Percentiles rank a stretch among this genome's conserved stretches.
phyloP scores from a whole-genome alignment of 2,329 filamentous ascomycete genomes.

The Cercospora beticola region DNA sequence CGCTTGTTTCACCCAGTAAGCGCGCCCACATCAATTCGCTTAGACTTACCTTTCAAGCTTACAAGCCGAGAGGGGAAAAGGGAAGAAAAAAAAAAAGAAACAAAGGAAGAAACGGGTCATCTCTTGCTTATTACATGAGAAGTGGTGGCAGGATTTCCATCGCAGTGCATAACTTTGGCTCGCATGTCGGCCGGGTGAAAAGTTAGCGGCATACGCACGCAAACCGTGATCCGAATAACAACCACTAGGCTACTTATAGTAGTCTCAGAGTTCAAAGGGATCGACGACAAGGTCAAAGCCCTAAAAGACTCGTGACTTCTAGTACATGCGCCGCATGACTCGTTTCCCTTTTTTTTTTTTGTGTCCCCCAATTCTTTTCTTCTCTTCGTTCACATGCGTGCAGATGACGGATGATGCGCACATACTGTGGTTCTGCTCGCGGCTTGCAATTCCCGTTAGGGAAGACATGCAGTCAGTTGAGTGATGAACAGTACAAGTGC shows the following conservation, averaged over 20 bases:
- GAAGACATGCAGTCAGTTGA: neutral
- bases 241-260: neutral
- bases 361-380: neutral
- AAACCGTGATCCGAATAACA: neutral
- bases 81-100: neutral
- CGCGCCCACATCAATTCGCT: neutral
- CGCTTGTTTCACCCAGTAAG: constrained; percentile 1
- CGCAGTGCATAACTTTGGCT: neutral
- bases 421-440: neutral
- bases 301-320: neutral
- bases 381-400: neutral
- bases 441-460: neutral
- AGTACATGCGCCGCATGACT: neutral
- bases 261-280: neutral
- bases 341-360: neutral
- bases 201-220: neutral
- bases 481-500: neutral
- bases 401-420: neutral
- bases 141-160: neutral
- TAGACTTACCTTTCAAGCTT: neutral
- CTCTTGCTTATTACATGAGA: neutral
- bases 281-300: neutral
- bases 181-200: neutral
- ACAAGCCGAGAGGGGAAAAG: neutral
- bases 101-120: neutral